These are phyloP conservation scores for Pichia californica DNA, from an alignment of 805 yeast genomes.

Conservation along the genomic window DNA sequence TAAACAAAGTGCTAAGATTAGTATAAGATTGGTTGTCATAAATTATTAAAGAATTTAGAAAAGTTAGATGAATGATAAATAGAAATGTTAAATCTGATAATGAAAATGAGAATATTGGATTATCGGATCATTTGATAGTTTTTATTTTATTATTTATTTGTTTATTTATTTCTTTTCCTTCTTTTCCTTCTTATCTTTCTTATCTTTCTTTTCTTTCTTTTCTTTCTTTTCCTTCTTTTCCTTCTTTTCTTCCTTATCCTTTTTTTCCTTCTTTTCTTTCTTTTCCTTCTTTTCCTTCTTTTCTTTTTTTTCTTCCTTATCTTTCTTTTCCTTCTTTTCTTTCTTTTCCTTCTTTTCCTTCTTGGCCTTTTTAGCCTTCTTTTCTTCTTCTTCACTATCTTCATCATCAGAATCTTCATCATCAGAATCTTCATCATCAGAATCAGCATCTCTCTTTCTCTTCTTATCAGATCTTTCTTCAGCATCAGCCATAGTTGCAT, in stretches of 20 bases:
- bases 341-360: conserved; percentile 20
- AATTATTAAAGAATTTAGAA: neutral
- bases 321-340: conserved; percentile 28
- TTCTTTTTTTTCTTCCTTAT: conserved; percentile 29
- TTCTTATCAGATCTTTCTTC: conserved; percentile 16
- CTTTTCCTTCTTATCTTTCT: too few species aligned
- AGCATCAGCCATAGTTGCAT: conserved; percentile 28
- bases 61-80: neutral
- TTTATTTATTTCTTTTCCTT: too few species aligned
- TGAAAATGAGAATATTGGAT: too few species aligned
- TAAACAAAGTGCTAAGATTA: too few species aligned
- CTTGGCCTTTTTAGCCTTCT: conserved; percentile 20
- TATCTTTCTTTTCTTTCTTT: conserved; percentile 26
- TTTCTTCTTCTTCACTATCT: conserved; percentile 18
- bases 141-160: too few species aligned
- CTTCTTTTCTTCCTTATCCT: conserved; percentile 4
- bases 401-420: conserved; percentile 20
- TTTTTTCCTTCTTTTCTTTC: conserved; percentile 15
- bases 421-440: conserved; percentile 22
- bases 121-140: too few species aligned
- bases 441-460: conserved; percentile 24
- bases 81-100: too few species aligned
- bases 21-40: too few species aligned
- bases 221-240: conserved; percentile 27
- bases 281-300: conserved; percentile 23